Evolutionary conservation across 2,329 filamentous ascomycete species (phyloP).

Genomic region (Oidium heveae): DNA sequence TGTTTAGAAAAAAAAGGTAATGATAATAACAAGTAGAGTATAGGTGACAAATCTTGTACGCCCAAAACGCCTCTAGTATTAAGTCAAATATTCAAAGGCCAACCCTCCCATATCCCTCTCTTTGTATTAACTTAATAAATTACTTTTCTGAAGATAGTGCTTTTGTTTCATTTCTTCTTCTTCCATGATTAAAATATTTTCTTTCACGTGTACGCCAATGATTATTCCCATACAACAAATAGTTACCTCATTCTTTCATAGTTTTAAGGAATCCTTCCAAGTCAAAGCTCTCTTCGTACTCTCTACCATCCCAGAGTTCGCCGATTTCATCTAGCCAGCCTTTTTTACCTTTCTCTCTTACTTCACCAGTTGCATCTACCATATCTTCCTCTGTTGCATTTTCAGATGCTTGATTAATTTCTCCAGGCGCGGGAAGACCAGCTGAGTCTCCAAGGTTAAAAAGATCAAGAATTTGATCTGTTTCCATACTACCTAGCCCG

Average conservation of each 20-base stretch:
- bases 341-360: conserved; percentile 88
- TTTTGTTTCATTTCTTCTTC: too few relatives aligned
- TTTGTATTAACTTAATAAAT: too few relatives aligned
- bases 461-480: conserved; percentile 87
- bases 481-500: conserved; percentile 79
- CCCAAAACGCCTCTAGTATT: too few relatives aligned
- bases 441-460: conserved; percentile 74
- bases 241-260: conserved; percentile 25
- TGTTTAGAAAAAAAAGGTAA: too few relatives aligned
- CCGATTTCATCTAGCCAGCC: conserved; percentile 85
- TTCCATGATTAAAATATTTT: too few relatives aligned
- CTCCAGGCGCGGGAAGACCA: conserved; percentile 34
- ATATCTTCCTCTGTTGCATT: conserved; percentile 56
- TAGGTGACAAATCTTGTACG: too few relatives aligned
- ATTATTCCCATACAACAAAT: too few relatives aligned
- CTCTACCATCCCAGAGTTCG: conserved; percentile 88
- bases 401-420: conserved; percentile 27
- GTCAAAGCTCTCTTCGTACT: conserved; percentile 97
- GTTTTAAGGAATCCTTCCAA: conserved; percentile 84
- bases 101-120: too few relatives aligned
- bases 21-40: too few relatives aligned
- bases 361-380: conserved; percentile 80
- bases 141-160: too few relatives aligned
- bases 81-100: too few relatives aligned
- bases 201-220: too few relatives aligned